A percentile compares a stretch with the other conserved stretches of the same genome.
Conservation (phyloP, 75 land plant genomes). For the Cupressus sempervirens region DNA sequence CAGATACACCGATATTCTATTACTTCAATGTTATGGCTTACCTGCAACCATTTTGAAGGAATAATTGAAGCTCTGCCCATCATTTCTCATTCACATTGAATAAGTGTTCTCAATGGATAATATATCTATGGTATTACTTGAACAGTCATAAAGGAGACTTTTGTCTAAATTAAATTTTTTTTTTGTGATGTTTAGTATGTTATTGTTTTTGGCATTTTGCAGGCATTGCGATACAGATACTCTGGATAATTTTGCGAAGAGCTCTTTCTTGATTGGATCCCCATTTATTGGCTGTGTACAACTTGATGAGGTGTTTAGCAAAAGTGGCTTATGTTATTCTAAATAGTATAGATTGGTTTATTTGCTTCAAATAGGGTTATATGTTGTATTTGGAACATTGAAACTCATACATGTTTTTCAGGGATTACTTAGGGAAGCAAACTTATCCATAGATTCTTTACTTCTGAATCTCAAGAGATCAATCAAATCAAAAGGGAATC, state of each 20-base stretch:
- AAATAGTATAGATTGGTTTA: background rate
- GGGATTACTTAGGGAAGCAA: background rate
- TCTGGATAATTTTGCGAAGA: background rate
- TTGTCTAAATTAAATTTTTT: no score
- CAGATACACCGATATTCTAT: no score
- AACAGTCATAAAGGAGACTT: background rate
- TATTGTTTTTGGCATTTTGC: background rate
- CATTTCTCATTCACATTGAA: background rate
- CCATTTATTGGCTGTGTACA: conserved; percentile 6
- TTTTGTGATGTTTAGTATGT: background rate
- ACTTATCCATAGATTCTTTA: conserved; percentile 3
- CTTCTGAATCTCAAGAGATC: conserved; percentile 4
- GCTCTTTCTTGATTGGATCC: background rate
- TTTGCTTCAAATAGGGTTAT: background rate
- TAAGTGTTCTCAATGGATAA: background rate
- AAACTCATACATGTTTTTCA: background rate
- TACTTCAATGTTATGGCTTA: background rate
- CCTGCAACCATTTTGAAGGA: background rate
- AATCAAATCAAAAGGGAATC: background rate
- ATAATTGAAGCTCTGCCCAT: background rate
- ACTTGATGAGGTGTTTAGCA: background rate
- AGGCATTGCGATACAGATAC: background rate
- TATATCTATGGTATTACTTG: background rate
- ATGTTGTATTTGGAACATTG: background rate
- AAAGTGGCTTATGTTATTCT: background rate